A percentile compares a stretch with the other conserved stretches of the same genome.
Evolutionary conservation across 1,139 yeast genomes (phyloP).

Genomic region (Debaryomyces fabryi): DNA sequence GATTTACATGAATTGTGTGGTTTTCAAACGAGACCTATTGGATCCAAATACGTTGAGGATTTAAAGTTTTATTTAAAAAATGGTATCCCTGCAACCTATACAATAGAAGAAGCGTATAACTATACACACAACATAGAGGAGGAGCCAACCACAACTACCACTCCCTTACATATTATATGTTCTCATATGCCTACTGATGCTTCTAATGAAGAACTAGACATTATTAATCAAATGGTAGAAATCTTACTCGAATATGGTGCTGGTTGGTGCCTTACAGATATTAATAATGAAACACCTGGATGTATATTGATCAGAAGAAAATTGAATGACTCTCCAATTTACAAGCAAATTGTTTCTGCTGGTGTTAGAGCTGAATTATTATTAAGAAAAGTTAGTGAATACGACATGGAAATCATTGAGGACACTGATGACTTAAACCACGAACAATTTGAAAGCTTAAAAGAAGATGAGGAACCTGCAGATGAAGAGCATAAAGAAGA

Average conservation of each 20-base stretch:
- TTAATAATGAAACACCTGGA: slow-evolving; percentile 73
- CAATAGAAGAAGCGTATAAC: slow-evolving; percentile 73
- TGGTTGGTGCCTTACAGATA: slow-evolving; percentile 81
- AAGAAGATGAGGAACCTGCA: slow-evolving; percentile 13
- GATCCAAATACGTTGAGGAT: slow-evolving; percentile 43
- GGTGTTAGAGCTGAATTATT: slow-evolving; percentile 90
- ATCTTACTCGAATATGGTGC: slow-evolving; percentile 82
- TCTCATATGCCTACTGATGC: slow-evolving; percentile 52
- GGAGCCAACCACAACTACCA: slow-evolving; percentile 53
- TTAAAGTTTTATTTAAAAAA: slow-evolving; percentile 51
- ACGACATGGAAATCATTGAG: slow-evolving; percentile 46
- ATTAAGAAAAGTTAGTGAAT: slow-evolving; percentile 70
- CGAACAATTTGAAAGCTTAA: slow-evolving; percentile 14
- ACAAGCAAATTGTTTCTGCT: slow-evolving; percentile 67
- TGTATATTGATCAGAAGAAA: slow-evolving; percentile 62
- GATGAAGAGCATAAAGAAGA: slow-evolving; percentile 18
- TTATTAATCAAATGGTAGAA: slow-evolving; percentile 60
- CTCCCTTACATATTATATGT: slow-evolving; percentile 75
- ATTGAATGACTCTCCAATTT: slow-evolving; percentile 47
- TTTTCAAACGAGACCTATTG: slow-evolving; percentile 59
- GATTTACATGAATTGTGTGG: slow-evolving; percentile 71
- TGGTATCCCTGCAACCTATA: slow-evolving; percentile 83
- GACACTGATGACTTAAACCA: slow-evolving; percentile 32
- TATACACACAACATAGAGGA: slow-evolving; percentile 46
- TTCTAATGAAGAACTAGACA: slow-evolving; percentile 43